These are phyloP conservation scores for Ascochyta rabiei DNA, from an alignment of 2,329 filamentous ascomycete genomes.

Conservation along the genomic window DNA sequence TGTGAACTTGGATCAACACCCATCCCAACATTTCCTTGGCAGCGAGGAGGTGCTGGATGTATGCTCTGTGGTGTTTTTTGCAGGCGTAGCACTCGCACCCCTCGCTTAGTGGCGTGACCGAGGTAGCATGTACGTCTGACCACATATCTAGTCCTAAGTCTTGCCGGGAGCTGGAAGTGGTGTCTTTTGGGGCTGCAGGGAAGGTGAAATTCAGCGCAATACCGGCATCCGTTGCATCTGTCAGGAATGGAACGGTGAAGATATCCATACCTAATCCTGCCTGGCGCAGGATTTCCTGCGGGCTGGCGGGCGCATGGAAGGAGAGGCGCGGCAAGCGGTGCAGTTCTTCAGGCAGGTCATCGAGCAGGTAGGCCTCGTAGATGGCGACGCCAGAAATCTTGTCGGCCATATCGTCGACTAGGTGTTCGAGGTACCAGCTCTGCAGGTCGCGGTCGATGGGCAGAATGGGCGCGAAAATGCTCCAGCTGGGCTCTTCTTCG, in stretches of 20 bases:
- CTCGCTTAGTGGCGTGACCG: constrained; percentile 65
- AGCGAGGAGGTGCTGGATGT: constrained; percentile 81
- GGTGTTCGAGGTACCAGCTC: constrained; percentile 75
- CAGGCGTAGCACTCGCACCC: constrained; percentile 84
- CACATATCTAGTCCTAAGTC: constrained; percentile 80
- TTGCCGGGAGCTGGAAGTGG: constrained; percentile 20
- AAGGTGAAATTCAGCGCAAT: constrained; percentile 84
- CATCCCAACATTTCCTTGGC: constrained; percentile 98
- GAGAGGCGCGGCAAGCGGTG: constrained; percentile 73
- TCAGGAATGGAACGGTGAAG: constrained; percentile 77
- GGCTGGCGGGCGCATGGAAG: constrained; percentile 71
- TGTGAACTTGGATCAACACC: constrained; percentile 91
- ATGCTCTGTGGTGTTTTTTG: constrained; percentile 81
- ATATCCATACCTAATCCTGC: constrained; percentile 80
- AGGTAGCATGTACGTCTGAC: constrained; percentile 63
- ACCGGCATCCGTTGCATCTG: constrained; percentile 77
- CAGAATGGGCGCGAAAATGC: constrained; percentile 68
- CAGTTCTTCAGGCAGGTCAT: constrained; percentile 68
- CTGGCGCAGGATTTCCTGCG: constrained; percentile 78
- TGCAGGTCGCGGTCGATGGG: constrained; percentile 78
- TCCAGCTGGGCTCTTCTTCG: constrained; percentile 33
- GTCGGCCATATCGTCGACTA: constrained; percentile 67
- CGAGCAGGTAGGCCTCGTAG: constrained; percentile 74
- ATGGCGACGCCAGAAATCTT: constrained; percentile 72
- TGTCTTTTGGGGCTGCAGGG: constrained; percentile 51